These are phyloP conservation scores for Pyricularia sp. DNA, from an alignment of 2,329 filamentous ascomycete species.

Conservation along the genomic window DNA sequence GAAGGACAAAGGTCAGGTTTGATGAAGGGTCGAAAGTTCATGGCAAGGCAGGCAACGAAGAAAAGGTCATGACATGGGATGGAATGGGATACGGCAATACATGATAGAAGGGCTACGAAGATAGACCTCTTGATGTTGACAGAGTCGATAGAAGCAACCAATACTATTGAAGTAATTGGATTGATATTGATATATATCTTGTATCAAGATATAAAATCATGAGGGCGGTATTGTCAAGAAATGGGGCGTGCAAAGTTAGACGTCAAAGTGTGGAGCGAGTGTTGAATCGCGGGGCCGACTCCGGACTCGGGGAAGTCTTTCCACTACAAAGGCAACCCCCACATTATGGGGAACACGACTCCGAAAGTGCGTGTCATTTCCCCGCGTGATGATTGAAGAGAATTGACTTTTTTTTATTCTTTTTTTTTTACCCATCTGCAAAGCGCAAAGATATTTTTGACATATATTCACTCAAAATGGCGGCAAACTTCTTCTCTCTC, in stretches of 20 bases:
- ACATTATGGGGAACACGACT: not conserved
- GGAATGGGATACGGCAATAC: not conserved
- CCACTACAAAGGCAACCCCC: not conserved
- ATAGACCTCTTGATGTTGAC: not conserved
- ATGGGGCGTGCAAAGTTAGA: not conserved
- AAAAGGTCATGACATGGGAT: not conserved
- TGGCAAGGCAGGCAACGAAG: not conserved
- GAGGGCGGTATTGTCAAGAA: not conserved
- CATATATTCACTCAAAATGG: not conserved
- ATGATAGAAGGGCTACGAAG: not conserved
- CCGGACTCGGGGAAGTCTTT: not conserved
- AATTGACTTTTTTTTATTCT: too few species aligned
- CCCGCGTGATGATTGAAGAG: not conserved
- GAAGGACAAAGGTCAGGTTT: not conserved
- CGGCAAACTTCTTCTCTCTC: conserved; percentile 39
- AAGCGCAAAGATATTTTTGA: not conserved
- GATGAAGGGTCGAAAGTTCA: not conserved
- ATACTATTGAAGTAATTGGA: not conserved
- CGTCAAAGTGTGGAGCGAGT: not conserved
- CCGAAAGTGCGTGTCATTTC: not conserved
- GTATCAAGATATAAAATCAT: not conserved
- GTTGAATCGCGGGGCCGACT: not conserved
- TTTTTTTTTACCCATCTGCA: not conserved
- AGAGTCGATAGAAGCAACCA: not conserved
- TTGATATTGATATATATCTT: not conserved